Percentiles rank a stretch among this genome's conserved stretches.
Evolutionary conservation across 192 early-diverging fungal species (phyloP).

Genomic region (Coemansia sp.): DNA sequence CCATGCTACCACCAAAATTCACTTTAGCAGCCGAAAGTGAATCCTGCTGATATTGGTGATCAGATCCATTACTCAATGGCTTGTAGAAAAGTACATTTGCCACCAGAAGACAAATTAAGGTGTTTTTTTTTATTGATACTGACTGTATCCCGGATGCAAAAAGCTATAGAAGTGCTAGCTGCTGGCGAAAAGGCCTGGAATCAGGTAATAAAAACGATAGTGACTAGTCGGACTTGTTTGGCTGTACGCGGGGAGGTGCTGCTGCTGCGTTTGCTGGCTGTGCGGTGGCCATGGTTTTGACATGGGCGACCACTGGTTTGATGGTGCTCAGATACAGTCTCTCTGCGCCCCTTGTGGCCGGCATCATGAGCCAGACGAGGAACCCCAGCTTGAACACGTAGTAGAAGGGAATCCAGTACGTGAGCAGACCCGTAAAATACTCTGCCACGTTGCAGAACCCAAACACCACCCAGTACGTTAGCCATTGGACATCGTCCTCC

Average conservation of each 20-base stretch:
- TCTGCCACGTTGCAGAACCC: slow-evolving; percentile 85
- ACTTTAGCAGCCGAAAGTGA: too few relatives aligned
- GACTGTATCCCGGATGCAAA: too few relatives aligned
- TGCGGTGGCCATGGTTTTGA: background rate
- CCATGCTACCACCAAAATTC: too few relatives aligned
- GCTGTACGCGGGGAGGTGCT: too few relatives aligned
- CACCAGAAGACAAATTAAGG: too few relatives aligned
- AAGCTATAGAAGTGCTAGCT: too few relatives aligned
- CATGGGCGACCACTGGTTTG: slow-evolving; percentile 69
- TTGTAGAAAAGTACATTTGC: too few relatives aligned
- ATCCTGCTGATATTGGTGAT: too few relatives aligned
- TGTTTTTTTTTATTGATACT: too few relatives aligned
- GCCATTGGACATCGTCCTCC: slow-evolving; percentile 85
- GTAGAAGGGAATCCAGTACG: slow-evolving; percentile 97
- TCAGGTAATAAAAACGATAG: slow-evolving; percentile 12
- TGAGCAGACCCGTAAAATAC: slow-evolving; percentile 86
- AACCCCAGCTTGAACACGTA: slow-evolving; percentile 90
- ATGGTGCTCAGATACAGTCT: slow-evolving; percentile 74
- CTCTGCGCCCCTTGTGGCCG: slow-evolving; percentile 76
- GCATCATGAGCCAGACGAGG: slow-evolving; percentile 83
- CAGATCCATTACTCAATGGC: too few relatives aligned
- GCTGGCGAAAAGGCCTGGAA: too few relatives aligned
- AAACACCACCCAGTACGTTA: slow-evolving; percentile 91
- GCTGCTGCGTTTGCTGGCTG: background rate
- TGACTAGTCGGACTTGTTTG: background rate